Evolutionary conservation across 2,329 filamentous ascomycete species (phyloP).

Genomic region (Drechslera avenae): DNA sequence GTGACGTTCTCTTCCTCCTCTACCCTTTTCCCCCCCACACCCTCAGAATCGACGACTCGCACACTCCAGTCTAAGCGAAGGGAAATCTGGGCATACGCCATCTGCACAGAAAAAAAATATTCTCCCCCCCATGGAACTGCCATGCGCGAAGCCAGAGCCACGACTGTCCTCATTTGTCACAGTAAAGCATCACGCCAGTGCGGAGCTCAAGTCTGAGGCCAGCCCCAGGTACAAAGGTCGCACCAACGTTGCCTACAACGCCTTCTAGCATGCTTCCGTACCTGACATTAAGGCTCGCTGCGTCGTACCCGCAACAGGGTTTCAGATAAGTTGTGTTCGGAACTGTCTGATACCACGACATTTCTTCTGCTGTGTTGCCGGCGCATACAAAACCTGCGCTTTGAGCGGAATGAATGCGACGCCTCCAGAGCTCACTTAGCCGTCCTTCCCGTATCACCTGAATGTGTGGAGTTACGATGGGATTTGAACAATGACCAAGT

Average conservation of each 20-base stretch:
- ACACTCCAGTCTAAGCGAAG: slow-evolving; percentile 1
- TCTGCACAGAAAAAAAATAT: neutral
- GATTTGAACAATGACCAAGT: too few relatives aligned
- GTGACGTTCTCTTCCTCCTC: slow-evolving; percentile 8
- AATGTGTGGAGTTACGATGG: slow-evolving; percentile 8
- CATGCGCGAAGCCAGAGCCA: neutral
- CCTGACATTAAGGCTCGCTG: slow-evolving; percentile 21
- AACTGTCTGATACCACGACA: slow-evolving; percentile 17
- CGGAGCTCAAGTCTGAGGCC: neutral
- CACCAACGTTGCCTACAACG: slow-evolving; percentile 12
- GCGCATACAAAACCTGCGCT: slow-evolving; percentile 11
- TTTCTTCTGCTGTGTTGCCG: slow-evolving; percentile 21
- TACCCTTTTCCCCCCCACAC: slow-evolving; percentile 8
- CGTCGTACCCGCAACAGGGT: slow-evolving; percentile 18
- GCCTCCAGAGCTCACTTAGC: slow-evolving; percentile 15
- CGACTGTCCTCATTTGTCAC: slow-evolving; percentile 4
- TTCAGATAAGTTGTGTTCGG: slow-evolving; percentile 17
- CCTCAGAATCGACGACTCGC: slow-evolving; percentile 2
- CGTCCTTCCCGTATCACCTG: slow-evolving; percentile 12
- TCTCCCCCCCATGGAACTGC: slow-evolving; percentile 9
- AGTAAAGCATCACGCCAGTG: neutral
- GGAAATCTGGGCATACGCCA: slow-evolving; percentile 1
- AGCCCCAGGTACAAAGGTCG: slow-evolving; percentile 2
- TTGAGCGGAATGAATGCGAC: slow-evolving; percentile 23
- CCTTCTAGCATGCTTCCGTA: slow-evolving; percentile 19